Evolutionary conservation across 2,329 filamentous ascomycete genomes (phyloP), one percentile per base, ranked within the genome.

Genomic region (Rachicladosporium sp.): DNA sequence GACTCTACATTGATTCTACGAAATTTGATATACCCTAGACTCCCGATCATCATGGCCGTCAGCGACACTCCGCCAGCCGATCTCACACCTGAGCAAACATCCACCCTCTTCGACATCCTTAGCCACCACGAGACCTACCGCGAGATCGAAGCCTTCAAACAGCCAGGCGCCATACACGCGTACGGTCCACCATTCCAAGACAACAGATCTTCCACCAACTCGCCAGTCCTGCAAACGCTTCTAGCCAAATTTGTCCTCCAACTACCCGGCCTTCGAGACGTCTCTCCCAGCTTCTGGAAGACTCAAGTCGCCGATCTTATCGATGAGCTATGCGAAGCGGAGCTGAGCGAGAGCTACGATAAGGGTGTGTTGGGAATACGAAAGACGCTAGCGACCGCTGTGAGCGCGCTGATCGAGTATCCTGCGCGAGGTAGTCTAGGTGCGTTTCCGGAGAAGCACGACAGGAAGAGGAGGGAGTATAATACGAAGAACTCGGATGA

Each of bases 321-420:
- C 49, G 62, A 65, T 49, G 69, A 75, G 50, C 64, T 89, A 39
- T 77, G 71, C 6, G 70, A 77, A 27, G 80, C 76, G 2, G 76
- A 84, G 37, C 64, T 89, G 27, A 86, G 80, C 1, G 83, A 89
- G 58, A 86, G 80, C 55, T 89, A 87, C 52, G 83, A 89, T 57
- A 86, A 86, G 59, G 82, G 80, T 10, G 69, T 76, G 0, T 62
- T 89, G 48, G 83, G 83, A 1, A 77, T 78, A 43, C 69, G 83
- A 37, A 87, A 86, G 62, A 82, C 80, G 12, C 61, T 89, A 36
- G 75, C 82, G 0, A 85, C 83, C 5, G 82, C 79, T 0, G 70
- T 78, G 7, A 80, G 80, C 29, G 74, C 76, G 5, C 59, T 88
- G 41, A 67, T 84, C 39, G 83, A 87, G 60, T 76, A 78, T 53